Percentiles rank a stretch among this genome's conserved stretches.
phyloP scores from a whole-genome alignment of 768 basidiomycete species.

The Phaeotremella skinneri region DNA sequence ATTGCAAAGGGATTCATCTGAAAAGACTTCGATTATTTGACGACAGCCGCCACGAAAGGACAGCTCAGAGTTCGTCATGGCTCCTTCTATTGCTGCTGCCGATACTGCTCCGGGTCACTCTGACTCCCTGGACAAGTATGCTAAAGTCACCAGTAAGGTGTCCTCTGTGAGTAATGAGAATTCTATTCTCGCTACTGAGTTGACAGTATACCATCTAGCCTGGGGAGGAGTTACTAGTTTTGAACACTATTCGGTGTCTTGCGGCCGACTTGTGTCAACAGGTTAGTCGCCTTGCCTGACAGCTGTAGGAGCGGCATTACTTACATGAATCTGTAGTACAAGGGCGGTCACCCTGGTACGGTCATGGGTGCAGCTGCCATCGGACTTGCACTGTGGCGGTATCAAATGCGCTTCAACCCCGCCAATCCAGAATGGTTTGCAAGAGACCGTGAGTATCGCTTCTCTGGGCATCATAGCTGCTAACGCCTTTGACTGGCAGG shows the following conservation, averaged over 20 bases:
- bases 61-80: no score
- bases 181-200: not conserved
- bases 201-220: slow-evolving; percentile 12
- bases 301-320: no score
- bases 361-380: slow-evolving; percentile 53
- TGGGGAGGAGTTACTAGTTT: slow-evolving; percentile 40
- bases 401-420: slow-evolving; percentile 50
- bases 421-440: slow-evolving; percentile 50
- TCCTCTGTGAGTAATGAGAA: slow-evolving; percentile 17
- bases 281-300: slow-evolving; percentile 13
- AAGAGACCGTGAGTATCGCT: slow-evolving; percentile 41
- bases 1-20: no score
- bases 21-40: not conserved
- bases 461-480: not conserved
- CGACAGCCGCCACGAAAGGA: not conserved
- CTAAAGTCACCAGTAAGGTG: slow-evolving; percentile 17
- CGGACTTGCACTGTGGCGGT: slow-evolving; percentile 49
- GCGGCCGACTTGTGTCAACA: slow-evolving; percentile 49
- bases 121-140: slow-evolving; percentile 12
- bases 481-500: slow-evolving; percentile 19
- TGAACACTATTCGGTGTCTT: slow-evolving; percentile 49
- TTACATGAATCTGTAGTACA: slow-evolving; percentile 25
- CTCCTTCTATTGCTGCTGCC: slow-evolving; percentile 2
- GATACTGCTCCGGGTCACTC: slow-evolving; percentile 9
- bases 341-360: slow-evolving; percentile 52